Conservation (phyloP, 2,329 filamentous ascomycete genomes). For the Colletotrichum gigasporum region DNA sequence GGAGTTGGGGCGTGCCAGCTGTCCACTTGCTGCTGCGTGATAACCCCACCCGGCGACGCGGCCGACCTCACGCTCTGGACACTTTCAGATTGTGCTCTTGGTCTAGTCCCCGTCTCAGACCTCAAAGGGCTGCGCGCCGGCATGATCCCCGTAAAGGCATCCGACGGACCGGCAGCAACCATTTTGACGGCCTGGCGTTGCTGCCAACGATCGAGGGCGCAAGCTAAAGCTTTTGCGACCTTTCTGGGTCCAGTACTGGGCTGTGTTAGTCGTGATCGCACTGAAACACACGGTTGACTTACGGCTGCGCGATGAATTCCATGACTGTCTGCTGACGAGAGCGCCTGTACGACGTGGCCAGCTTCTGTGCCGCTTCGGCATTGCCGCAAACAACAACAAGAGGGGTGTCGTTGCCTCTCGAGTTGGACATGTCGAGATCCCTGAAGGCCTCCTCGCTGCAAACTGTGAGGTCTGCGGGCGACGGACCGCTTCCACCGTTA, state of each 20-base stretch:
- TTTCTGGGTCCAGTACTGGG: slow-evolving; percentile 32
- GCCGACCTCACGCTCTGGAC: slow-evolving; percentile 5
- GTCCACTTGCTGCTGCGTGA: neutral
- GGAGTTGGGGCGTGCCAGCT: neutral
- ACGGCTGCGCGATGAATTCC: slow-evolving; percentile 36
- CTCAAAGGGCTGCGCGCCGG: neutral
- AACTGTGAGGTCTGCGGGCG: slow-evolving; percentile 36
- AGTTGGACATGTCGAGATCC: slow-evolving; percentile 22
- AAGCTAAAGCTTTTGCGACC: slow-evolving; percentile 32
- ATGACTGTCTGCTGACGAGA: slow-evolving; percentile 24
- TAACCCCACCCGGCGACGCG: neutral
- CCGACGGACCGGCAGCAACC: neutral
- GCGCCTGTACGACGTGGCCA: slow-evolving; percentile 18
- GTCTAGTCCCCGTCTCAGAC: neutral
- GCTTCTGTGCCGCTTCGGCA: slow-evolving; percentile 31
- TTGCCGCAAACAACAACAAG: slow-evolving; percentile 34
- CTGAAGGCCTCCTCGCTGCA: slow-evolving; percentile 39
- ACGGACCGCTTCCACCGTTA: neutral
- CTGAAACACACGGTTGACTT: neutral
- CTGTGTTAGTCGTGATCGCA: neutral
- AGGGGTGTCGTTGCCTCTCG: slow-evolving; percentile 31
- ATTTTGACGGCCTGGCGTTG: slow-evolving; percentile 5
- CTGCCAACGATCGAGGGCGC: slow-evolving; percentile 31
- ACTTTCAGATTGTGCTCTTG: slow-evolving; percentile 23
- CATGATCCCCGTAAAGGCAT: neutral